A percentile compares a stretch with the other conserved stretches of the same genome.
phyloP scores from a whole-genome alignment of 2,329 filamentous ascomycete species.

The Paecilomyces variotii region DNA sequence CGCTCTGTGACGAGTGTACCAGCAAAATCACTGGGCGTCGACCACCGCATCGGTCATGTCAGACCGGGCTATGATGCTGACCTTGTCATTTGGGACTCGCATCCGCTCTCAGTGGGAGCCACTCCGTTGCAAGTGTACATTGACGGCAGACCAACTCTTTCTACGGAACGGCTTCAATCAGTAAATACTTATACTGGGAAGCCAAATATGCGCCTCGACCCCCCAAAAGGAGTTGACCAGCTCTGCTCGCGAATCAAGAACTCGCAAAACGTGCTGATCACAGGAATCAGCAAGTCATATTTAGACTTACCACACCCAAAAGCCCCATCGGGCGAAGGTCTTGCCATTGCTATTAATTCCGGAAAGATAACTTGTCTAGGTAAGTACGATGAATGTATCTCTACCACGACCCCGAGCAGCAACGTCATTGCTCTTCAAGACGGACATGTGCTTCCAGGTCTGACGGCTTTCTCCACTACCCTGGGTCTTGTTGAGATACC shows the following conservation, averaged over 20 bases:
- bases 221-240: slow-evolving; percentile 13
- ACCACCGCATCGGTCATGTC: slow-evolving; percentile 51
- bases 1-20: slow-evolving; percentile 52
- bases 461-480: slow-evolving; percentile 53
- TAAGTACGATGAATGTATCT: slow-evolving; percentile 40
- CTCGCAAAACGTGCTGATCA: slow-evolving; percentile 21
- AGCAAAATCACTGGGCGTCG: slow-evolving; percentile 51
- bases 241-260: slow-evolving; percentile 8
- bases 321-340: slow-evolving; percentile 9
- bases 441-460: slow-evolving; percentile 53
- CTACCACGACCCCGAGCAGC: slow-evolving; percentile 25
- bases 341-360: slow-evolving; percentile 44
- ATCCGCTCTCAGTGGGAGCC: slow-evolving; percentile 53
- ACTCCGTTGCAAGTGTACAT: slow-evolving; percentile 57
- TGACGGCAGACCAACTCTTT: slow-evolving; percentile 44
- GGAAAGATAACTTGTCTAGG: slow-evolving; percentile 54
- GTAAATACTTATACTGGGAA: slow-evolving; percentile 7
- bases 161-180: slow-evolving; percentile 22
- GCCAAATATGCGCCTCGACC: slow-evolving; percentile 17
- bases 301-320: slow-evolving; percentile 11
- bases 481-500: slow-evolving; percentile 59
- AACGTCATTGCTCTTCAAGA: slow-evolving; percentile 45
- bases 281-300: slow-evolving; percentile 22
- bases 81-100: slow-evolving; percentile 55
- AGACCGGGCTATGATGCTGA: slow-evolving; percentile 57